phyloP scores from a whole-genome alignment of 305 asterid genomes.

The Fraxinus nigra region DNA sequence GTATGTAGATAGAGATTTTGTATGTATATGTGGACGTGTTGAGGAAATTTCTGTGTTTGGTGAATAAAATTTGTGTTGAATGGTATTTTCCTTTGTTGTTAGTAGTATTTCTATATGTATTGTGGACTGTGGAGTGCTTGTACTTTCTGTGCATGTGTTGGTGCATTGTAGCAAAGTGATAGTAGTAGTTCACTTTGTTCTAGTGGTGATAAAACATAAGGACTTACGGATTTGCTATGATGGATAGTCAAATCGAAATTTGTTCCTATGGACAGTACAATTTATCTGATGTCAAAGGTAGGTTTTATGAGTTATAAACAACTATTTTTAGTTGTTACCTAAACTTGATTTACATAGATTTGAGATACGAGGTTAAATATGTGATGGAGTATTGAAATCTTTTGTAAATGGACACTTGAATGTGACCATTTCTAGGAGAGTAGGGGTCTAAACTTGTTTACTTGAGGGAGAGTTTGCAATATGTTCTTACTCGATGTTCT shows the following conservation, averaged over 20 bases:
- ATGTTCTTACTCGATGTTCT: not conserved
- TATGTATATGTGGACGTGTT: not conserved
- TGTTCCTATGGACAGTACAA: not conserved
- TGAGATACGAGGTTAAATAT: not conserved
- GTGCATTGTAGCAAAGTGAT: not conserved
- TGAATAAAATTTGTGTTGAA: not conserved
- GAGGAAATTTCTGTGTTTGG: not conserved
- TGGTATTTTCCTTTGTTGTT: not conserved
- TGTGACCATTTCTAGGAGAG: not conserved
- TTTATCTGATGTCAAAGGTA: not conserved
- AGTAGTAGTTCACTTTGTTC: not conserved
- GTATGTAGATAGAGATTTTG: not conserved
- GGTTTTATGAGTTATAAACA: not conserved
- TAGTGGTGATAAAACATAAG: not conserved
- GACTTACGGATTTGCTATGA: not conserved
- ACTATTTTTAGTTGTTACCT: not conserved
- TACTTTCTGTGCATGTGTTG: not conserved
- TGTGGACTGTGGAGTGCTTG: not conserved
- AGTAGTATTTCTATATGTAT: not conserved
- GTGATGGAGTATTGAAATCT: not conserved
- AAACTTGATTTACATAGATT: not conserved
- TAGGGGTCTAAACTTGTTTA: not conserved
- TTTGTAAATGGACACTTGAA: not conserved
- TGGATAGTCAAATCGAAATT: not conserved
- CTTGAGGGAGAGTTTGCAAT: not conserved